Conservation (phyloP, 306 rosid genomes). For the Cucurbita pepo region DNA sequence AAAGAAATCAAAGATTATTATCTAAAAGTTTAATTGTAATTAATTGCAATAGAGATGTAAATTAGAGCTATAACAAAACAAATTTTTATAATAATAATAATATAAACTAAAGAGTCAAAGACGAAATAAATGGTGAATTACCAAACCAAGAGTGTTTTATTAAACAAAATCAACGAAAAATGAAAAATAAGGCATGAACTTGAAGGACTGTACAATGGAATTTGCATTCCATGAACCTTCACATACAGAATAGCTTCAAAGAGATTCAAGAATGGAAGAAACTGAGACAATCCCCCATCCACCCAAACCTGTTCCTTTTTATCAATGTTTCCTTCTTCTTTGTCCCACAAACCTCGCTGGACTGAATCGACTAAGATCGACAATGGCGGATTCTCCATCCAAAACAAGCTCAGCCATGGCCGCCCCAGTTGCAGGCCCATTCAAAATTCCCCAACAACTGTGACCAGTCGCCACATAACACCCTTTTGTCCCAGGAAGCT, state of each 20-base stretch:
- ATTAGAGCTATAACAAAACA: too few relatives aligned
- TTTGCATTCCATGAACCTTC: neutral
- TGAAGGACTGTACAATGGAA: too few relatives aligned
- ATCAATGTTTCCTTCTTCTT: neutral
- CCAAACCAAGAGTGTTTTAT: too few relatives aligned
- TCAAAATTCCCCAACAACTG: conserved; percentile 83
- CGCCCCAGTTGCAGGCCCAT: conserved; percentile 91
- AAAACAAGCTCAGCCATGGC: conserved; percentile 72
- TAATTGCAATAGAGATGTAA: too few relatives aligned
- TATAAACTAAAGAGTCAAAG: too few relatives aligned
- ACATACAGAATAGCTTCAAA: neutral
- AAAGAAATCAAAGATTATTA: too few relatives aligned
- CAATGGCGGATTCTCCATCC: conserved; percentile 49
- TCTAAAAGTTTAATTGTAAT: too few relatives aligned
- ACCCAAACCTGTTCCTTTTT: neutral
- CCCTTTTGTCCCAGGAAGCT: conserved; percentile 39
- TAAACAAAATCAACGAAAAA: too few relatives aligned
- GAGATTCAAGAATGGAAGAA: neutral
- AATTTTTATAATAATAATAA: too few relatives aligned
- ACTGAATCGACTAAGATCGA: conserved; percentile 55
- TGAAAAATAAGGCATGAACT: too few relatives aligned
- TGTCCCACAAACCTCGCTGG: conserved; percentile 44
- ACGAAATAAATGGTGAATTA: too few relatives aligned
- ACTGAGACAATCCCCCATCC: too few relatives aligned
- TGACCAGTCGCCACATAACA: conserved; percentile 88